Evolutionary conservation across 768 basidiomycete genomes (phyloP).

Genomic region (Ramaria sp.): DNA sequence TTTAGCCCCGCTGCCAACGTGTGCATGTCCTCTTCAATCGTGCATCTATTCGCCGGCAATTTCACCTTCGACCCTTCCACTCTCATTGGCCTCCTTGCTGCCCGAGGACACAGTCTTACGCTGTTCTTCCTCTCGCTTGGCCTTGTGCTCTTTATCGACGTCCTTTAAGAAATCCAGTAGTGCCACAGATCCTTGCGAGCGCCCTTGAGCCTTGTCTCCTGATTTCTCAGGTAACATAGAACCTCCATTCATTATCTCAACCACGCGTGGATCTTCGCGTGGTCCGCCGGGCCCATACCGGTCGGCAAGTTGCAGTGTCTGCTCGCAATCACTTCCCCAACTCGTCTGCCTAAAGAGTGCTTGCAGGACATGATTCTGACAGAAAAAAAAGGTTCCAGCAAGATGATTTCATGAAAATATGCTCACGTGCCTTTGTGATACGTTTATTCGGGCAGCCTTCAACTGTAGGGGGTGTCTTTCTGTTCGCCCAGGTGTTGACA

Average conservation of each 20-base stretch:
- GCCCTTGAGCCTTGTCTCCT: not conserved
- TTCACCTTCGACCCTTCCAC: not conserved
- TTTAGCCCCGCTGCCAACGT: not conserved
- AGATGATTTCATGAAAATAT: not conserved
- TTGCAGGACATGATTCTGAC: constrained; percentile 12
- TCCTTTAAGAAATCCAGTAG: constrained; percentile 13
- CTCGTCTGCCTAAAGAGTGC: constrained; percentile 14
- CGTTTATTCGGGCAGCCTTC: constrained; percentile 11
- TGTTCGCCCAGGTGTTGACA: constrained; percentile 11
- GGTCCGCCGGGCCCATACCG: constrained; percentile 14
- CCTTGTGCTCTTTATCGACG: constrained; percentile 11
- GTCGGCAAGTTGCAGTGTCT: constrained; percentile 12
- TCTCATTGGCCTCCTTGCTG: not conserved
- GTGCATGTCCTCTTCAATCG: not conserved
- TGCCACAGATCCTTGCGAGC: constrained; percentile 11
- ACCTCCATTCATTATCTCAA: constrained; percentile 12
- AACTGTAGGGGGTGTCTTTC: constrained; percentile 11
- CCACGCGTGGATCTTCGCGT: constrained; percentile 12
- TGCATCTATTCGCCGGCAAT: not conserved
- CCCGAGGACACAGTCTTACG: not conserved
- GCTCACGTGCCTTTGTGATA: constrained; percentile 11
- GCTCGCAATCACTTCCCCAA: constrained; percentile 16
- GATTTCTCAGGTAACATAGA: constrained; percentile 13
- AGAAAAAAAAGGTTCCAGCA: not conserved
- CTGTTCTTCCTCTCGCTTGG: not conserved